Conservation (phyloP, 2,329 filamentous ascomycete species). For the Botrytis pseudocinerea region DNA sequence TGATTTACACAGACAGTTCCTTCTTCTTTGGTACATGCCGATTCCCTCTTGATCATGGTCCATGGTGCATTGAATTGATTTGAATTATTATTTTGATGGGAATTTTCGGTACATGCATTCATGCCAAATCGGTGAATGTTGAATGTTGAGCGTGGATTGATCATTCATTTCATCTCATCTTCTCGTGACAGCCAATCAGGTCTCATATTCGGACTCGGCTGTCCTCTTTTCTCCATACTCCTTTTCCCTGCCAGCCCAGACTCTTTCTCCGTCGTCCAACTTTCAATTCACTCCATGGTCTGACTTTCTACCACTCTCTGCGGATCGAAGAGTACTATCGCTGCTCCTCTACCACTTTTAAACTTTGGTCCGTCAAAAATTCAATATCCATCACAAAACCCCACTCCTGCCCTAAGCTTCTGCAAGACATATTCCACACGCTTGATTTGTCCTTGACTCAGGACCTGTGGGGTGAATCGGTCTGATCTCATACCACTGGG, state of each 20-base stretch:
- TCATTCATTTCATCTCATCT: not conserved
- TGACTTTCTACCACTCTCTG: not conserved
- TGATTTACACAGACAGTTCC: not conserved
- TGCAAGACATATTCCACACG: slow-evolving; percentile 9
- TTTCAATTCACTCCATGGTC: not conserved
- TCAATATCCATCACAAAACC: not conserved
- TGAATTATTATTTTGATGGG: not conserved
- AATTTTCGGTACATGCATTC: not conserved
- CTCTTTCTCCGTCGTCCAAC: not conserved
- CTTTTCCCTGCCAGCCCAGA: not conserved
- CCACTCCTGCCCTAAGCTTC: not conserved
- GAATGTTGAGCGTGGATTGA: not conserved
- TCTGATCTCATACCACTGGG: not conserved
- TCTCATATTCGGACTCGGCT: not conserved
- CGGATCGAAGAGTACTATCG: not conserved
- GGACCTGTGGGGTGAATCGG: slow-evolving; percentile 6
- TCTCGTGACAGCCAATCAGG: not conserved
- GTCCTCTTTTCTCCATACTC: not conserved
- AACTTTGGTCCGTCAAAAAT: not conserved
- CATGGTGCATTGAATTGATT: not conserved
- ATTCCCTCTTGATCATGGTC: not conserved
- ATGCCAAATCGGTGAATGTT: not conserved
- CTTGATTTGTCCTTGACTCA: slow-evolving; percentile 8
- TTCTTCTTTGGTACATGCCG: not conserved
- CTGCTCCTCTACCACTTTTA: not conserved